A percentile compares a stretch with the other conserved stretches of the same genome.
Conservation (phyloP, 495 filamentous ascomycete species). For the Diplogelasinospora grovesii region DNA sequence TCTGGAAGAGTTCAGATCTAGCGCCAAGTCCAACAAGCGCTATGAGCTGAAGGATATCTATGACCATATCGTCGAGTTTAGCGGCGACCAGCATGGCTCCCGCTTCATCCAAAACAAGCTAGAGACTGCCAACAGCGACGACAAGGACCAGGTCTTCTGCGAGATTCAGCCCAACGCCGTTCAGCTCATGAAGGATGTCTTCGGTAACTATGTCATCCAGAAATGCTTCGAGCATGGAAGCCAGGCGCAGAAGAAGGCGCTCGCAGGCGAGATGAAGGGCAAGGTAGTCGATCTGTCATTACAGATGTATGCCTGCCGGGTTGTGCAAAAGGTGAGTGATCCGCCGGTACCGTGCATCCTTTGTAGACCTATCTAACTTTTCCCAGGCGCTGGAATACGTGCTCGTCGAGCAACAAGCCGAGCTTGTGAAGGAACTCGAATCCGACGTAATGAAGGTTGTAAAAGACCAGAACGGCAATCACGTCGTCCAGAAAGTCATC, state of each 20-base stretch:
- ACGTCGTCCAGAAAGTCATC: conserved; percentile 94
- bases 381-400: conserved; percentile 82
- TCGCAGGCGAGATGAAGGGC: conserved; percentile 81
- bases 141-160: conserved; percentile 88
- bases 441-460: conserved; percentile 72
- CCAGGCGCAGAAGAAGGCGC: conserved; percentile 80
- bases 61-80: conserved; percentile 85
- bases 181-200: conserved; percentile 92
- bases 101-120: conserved; percentile 95
- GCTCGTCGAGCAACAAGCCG: conserved; percentile 80
- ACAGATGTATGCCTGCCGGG: conserved; percentile 93
- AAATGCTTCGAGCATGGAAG: conserved; percentile 97
- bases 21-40: conserved; percentile 67
- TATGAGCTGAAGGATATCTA: conserved; percentile 93
- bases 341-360: background rate
- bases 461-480: conserved; percentile 90
- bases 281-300: conserved; percentile 71
- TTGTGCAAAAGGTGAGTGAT: conserved; percentile 76
- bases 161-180: conserved; percentile 78
- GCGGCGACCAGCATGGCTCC: conserved; percentile 91
- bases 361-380: conserved; percentile 9
- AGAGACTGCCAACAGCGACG: conserved; percentile 90
- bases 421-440: conserved; percentile 77
- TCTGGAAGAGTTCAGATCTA: conserved; percentile 73
- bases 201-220: conserved; percentile 97